phyloP scores from a whole-genome alignment of 2,329 filamentous ascomycete genomes.

The Fusarium devonianum region DNA sequence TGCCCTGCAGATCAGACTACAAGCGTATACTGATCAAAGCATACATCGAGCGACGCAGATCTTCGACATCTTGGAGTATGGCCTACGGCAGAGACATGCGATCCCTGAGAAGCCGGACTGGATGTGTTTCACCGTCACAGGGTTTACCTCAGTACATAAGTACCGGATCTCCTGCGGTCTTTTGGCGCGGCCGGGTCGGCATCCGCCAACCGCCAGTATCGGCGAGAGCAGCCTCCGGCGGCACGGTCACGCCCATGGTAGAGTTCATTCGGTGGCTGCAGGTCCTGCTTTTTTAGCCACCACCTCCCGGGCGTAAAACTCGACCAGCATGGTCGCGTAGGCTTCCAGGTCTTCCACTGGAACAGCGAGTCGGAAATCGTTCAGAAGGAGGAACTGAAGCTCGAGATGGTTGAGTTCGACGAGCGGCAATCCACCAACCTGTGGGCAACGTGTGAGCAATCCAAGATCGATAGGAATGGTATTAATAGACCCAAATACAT shows the following conservation, averaged over 20 bases:
- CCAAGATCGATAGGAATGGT: not conserved
- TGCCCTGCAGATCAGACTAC: not conserved
- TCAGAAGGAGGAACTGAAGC: constrained; percentile 91
- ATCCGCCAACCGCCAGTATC: not conserved
- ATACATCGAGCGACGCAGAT: constrained; percentile 1
- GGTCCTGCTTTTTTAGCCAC: constrained; percentile 52
- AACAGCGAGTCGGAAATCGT: constrained; percentile 93
- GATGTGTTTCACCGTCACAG: constrained; percentile 15
- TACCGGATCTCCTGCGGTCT: not conserved
- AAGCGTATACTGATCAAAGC: not conserved
- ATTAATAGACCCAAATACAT: constrained; percentile 43
- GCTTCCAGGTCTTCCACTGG: constrained; percentile 95
- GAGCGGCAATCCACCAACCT: constrained; percentile 94
- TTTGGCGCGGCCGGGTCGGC: not conserved
- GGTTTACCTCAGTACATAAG: constrained; percentile 1
- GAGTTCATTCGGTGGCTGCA: constrained; percentile 29
- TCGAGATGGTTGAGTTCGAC: constrained; percentile 95
- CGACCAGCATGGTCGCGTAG: constrained; percentile 97
- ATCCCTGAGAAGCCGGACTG: constrained; percentile 5
- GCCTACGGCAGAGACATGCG: not conserved
- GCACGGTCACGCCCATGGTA: constrained; percentile 3
- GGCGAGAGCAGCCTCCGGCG: not conserved
- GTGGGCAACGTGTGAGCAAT: constrained; percentile 21
- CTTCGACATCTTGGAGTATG: not conserved
- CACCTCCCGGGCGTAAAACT: constrained; percentile 94